A percentile compares a stretch with the other conserved stretches of the same genome.
phyloP scores from a whole-genome alignment of 2,329 filamentous ascomycete genomes.

The Emydomyces testavorans region DNA sequence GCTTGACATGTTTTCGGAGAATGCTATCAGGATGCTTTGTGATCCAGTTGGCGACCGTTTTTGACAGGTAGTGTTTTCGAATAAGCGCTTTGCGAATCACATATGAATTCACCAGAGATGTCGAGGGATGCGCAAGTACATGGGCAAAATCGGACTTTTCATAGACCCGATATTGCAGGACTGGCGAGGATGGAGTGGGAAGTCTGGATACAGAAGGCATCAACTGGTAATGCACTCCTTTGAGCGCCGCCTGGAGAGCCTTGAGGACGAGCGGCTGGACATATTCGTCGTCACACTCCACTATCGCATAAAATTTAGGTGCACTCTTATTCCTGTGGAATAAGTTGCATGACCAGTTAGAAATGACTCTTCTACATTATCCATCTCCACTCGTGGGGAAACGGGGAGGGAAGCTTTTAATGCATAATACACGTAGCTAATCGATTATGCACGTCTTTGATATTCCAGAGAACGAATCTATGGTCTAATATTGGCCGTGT shows the following conservation, averaged over 20 bases:
- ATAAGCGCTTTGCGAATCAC: conserved; percentile 94
- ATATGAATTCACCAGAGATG: conserved; percentile 72
- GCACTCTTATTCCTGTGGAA: conserved; percentile 12
- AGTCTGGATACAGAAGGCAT: conserved; percentile 43
- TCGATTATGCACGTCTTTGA: conserved; percentile 9
- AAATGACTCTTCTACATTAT: background rate
- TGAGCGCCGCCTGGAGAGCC: conserved; percentile 55
- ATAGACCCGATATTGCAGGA: conserved; percentile 76
- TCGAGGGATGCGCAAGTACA: conserved; percentile 49
- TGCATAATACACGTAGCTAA: too few species aligned
- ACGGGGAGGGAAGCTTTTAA: background rate
- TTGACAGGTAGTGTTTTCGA: conserved; percentile 83
- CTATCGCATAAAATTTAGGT: conserved; percentile 52
- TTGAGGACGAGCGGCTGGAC: conserved; percentile 73
- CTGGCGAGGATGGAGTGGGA: conserved; percentile 35
- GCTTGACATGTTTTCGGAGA: conserved; percentile 59
- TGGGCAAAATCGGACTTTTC: conserved; percentile 78
- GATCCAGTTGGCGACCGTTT: conserved; percentile 73
- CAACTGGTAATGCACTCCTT: conserved; percentile 43
- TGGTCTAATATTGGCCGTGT: conserved; percentile 20
- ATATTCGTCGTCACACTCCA: conserved; percentile 79
- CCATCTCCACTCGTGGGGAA: background rate
- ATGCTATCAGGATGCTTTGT: conserved; percentile 66
- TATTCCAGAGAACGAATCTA: conserved; percentile 20
- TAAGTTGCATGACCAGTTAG: conserved; percentile 1